Evolutionary conservation across 768 basidiomycete species (phyloP).

Genomic region (Rhodotorula sphaerocarpa): DNA sequence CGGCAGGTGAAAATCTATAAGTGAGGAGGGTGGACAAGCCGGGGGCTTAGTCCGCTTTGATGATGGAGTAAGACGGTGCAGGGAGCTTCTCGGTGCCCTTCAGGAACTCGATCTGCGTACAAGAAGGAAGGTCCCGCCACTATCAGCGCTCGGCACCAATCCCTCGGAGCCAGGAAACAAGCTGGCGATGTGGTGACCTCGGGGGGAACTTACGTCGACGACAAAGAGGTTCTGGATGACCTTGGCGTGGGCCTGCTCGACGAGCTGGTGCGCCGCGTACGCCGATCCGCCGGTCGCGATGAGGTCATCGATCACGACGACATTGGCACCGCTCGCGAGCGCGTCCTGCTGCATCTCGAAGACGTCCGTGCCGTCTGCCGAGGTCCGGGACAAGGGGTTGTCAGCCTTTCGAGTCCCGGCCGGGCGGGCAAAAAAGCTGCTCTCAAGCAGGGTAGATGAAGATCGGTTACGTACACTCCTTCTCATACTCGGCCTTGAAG

Average conservation of each 20-base stretch:
- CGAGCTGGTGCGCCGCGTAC: conserved; percentile 79
- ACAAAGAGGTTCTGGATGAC: conserved; percentile 91
- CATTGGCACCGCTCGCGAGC: conserved; percentile 70
- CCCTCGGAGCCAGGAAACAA: conserved; percentile 45
- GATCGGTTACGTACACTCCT: conserved; percentile 59
- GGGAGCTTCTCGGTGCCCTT: conserved; percentile 69
- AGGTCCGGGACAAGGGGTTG: background rate
- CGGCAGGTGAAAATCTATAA: background rate
- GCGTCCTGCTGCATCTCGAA: conserved; percentile 91
- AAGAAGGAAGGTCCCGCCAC: no score
- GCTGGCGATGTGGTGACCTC: background rate
- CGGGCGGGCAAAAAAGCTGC: no score
- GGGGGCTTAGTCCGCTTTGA: conserved; percentile 53
- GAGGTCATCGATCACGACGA: conserved; percentile 85
- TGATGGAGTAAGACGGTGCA: conserved; percentile 79
- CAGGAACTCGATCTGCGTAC: conserved; percentile 48
- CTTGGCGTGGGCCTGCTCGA: conserved; percentile 70
- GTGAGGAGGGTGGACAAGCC: background rate
- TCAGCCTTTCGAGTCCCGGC: no score
- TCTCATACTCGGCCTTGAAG: conserved; percentile 65
- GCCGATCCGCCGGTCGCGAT: conserved; percentile 98
- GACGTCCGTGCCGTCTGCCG: conserved; percentile 55
- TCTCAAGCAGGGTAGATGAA: no score
- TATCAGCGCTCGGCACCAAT: background rate
- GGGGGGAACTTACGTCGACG: conserved; percentile 50